Evolutionary conservation across 2,329 filamentous ascomycete species (phyloP).

Genomic region (Aspergillus floridensis): DNA sequence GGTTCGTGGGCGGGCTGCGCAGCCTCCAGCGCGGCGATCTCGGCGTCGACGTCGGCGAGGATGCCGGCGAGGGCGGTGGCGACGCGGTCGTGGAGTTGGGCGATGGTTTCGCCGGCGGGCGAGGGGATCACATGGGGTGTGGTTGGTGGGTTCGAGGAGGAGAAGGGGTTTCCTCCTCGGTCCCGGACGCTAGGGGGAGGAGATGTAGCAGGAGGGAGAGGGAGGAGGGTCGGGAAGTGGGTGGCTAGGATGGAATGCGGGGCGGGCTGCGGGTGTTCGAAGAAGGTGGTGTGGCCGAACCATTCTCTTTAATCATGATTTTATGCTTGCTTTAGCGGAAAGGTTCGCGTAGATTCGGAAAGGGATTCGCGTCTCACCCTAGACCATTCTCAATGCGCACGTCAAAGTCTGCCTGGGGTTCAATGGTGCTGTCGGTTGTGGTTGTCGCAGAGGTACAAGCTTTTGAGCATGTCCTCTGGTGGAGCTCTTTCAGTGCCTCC

Average conservation of each 20-base stretch:
- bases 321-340: background rate
- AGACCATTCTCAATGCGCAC: conserved; percentile 54
- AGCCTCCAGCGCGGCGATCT: conserved; percentile 39
- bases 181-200: background rate
- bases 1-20: conserved; percentile 51
- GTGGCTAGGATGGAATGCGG: conserved; percentile 58
- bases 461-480: conserved; percentile 6
- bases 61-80: conserved; percentile 68
- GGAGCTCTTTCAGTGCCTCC: conserved; percentile 36
- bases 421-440: conserved; percentile 25
- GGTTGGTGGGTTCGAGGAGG: background rate
- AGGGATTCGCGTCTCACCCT: conserved; percentile 30
- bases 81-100: conserved; percentile 75
- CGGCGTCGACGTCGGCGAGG: conserved; percentile 67
- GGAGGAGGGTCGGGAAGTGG: conserved; percentile 56
- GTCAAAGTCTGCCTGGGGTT: conserved; percentile 34
- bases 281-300: conserved; percentile 77
- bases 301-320: conserved; percentile 64
- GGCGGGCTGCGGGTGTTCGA: conserved; percentile 79
- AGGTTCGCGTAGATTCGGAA: too few relatives aligned
- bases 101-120: conserved; percentile 73
- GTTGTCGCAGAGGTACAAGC: conserved; percentile 14
- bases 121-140: conserved; percentile 65
- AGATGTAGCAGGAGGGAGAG: conserved; percentile 36
- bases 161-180: background rate